Conservation (phyloP, 202 grass and related monocot species). For the Carex arenaria region DNA sequence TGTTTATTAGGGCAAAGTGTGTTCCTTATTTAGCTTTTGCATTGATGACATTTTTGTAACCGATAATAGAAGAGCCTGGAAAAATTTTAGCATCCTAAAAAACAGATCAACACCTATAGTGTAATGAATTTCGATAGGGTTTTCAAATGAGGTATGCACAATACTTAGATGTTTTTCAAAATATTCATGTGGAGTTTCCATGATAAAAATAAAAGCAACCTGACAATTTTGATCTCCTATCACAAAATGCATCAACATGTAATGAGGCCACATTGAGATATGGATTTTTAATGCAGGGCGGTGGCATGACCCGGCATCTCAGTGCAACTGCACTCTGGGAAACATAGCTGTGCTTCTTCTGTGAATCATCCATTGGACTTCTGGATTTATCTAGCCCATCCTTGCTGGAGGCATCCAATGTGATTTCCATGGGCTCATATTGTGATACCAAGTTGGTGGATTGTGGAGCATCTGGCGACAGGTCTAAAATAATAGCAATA, state of each 20-base stretch:
- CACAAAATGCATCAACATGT: slow-evolving; percentile 47
- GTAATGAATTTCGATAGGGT: not conserved
- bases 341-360: slow-evolving; percentile 60
- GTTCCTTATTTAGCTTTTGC: not conserved
- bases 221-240: slow-evolving; percentile 63
- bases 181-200: not conserved
- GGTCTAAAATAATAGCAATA: slow-evolving; percentile 15
- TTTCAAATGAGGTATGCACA: not conserved
- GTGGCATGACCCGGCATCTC: slow-evolving; percentile 78
- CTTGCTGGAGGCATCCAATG: slow-evolving; percentile 14
- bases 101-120: not conserved
- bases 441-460: slow-evolving; percentile 10
- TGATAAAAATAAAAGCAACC: slow-evolving; percentile 36
- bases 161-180: not conserved
- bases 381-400: slow-evolving; percentile 33
- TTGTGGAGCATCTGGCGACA: slow-evolving; percentile 31
- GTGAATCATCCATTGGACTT: slow-evolving; percentile 14
- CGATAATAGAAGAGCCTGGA: not conserved
- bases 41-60: not conserved
- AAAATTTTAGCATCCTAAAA: not conserved
- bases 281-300: slow-evolving; percentile 80
- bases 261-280: slow-evolving; percentile 37
- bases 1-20: not conserved
- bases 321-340: slow-evolving; percentile 69
- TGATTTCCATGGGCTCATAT: slow-evolving; percentile 40